phyloP scores from a whole-genome alignment of 2,329 filamentous ascomycete genomes.

The Oidium heveae region DNA sequence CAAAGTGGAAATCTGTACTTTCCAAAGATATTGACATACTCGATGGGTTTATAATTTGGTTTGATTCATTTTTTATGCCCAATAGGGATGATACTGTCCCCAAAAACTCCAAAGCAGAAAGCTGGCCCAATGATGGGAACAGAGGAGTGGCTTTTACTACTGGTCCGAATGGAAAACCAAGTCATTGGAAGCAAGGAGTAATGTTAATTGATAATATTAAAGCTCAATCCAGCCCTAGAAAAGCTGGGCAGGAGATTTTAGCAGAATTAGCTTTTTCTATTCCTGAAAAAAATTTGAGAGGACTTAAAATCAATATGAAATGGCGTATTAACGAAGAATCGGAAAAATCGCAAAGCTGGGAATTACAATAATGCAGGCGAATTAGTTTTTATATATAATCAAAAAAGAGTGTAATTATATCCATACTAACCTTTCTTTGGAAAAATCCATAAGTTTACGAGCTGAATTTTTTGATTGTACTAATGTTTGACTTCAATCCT shows the following conservation, averaged over 20 bases:
- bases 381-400: background rate
- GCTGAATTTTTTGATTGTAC: no score
- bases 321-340: conserved; percentile 22
- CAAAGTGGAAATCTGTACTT: conserved; percentile 37
- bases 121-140: conserved; percentile 29
- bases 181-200: conserved; percentile 78
- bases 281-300: conserved; percentile 41
- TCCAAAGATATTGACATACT: conserved; percentile 37
- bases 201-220: conserved; percentile 35
- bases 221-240: conserved; percentile 20
- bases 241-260: conserved; percentile 29
- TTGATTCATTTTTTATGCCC: conserved; percentile 74
- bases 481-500: no score
- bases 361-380: conserved; percentile 10
- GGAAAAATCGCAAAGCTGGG: conserved; percentile 11
- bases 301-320: conserved; percentile 34
- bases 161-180: conserved; percentile 48
- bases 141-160: conserved; percentile 69
- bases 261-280: conserved; percentile 49
- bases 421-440: no score
- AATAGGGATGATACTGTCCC: conserved; percentile 23
- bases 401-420: background rate
- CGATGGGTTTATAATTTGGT: conserved; percentile 84
- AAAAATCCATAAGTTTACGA: no score
- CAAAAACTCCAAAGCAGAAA: conserved; percentile 29